Base-by-base conservation (phyloP, 768 basidiomycete genomes). In the Stropharia rugosoannulata region DNA sequence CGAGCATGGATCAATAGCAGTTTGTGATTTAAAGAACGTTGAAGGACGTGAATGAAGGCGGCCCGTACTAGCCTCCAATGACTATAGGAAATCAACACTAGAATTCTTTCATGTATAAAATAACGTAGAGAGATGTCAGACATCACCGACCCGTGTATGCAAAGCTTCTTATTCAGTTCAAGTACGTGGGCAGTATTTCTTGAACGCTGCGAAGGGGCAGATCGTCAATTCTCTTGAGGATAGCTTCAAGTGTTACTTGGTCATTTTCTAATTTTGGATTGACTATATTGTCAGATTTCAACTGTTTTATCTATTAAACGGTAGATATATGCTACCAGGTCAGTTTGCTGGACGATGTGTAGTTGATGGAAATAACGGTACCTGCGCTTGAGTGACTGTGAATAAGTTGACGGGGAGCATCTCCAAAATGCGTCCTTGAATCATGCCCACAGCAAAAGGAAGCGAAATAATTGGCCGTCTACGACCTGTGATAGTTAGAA, bases 351-450 rank as follows among this genome's bases (percentile, higher is more conserved):
- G 15, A 22, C n/a, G 5, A 44, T 25, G 8, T 37, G 0, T 9
- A 10, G 15, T 29, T 27, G n/a, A 25, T 6, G 29, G 29, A 1
- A 32, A 32, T 32, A 32, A n/a, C 51, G 65, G n/a, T 59, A 88
- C 89, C 76, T 91, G 89, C 57, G 81, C 80, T 35, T 81, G 76
- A 12, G 90, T 89, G 15, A 91, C 62, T 0, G 89, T 90, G 58
- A 90, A 85, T 16, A 88, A 59, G 55, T 81, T 87, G 15, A 72
- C 65, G 0, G 89, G 90, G 10, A 90, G 70, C 53, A 69, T 75
- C 69, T 90, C 87, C 49, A 89, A 64, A 37, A 91, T 63, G 19
- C 75, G 73, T 3, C 81, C 89, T 70, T 90, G 87, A n/a, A 87
- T 54, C 60, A 72, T 76, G 3, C 89, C 89, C 25, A 89, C 53